Base-by-base conservation (phyloP, 768 basidiomycete species). In the Mycena galopus region DNA sequence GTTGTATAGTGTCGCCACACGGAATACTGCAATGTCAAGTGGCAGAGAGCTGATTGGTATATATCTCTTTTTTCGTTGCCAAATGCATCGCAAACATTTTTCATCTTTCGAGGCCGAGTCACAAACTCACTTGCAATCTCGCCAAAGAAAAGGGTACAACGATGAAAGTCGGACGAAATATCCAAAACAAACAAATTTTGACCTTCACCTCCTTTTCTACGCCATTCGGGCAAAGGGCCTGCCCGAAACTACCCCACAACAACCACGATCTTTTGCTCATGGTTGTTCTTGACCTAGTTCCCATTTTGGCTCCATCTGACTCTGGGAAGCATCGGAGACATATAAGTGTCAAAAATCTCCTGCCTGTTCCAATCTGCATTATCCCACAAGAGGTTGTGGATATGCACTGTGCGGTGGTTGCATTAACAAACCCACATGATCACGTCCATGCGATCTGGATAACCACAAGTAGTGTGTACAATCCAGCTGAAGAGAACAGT, bases 381-480 rank as follows among this genome's bases (percentile, higher is more conserved):
- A 16, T 39, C 23, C 58, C 58, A 14, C 23, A 37, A 23, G 35
- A 37, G 33, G 57, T 58, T 35, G 57, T 33, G 33, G 32, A 58
- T 35, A 35, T 58, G 32, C 57, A 58, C 32, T 21, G 32, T 35
- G 57, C 33, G 32, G 33, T 35, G 32, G n/a, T 58, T 2, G 32
- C 21, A 58, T 33, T 35, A 12, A 9, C 21, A 33, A 35, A 21
- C 32, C 32, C 33, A 35, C 57, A 35, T n/a, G 12, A 58, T 33
- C 57, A 32, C 32, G 57, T 35, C n/a, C 57, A 58, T 58, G 32
- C 32, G 32, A 58, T 58, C 57, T 58, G 57, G 57, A 58, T 58
- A 33, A 35, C 33, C 32, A 58, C 57, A 35, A 35, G 32, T 35
- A 33, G 57, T 35, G 57, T 37, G 35, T 37, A 59, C 23, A 9